Base-by-base conservation (phyloP, 139 green algal genomes). In the Astrephomene gubernaculifera region DNA sequence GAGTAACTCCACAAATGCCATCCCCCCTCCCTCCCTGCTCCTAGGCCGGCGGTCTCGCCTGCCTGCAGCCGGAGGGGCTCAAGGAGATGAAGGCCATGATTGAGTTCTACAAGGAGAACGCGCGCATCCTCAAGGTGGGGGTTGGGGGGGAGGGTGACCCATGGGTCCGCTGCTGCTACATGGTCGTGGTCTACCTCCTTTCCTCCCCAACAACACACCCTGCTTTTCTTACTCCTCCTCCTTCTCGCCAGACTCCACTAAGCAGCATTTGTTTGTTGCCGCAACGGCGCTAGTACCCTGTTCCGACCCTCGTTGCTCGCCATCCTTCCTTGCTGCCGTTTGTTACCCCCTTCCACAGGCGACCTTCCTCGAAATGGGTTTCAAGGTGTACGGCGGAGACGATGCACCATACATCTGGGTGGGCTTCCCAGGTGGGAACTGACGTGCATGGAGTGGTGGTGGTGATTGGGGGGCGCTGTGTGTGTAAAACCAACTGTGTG, bases 401-500 rank as follows among this genome's bases (percentile, higher is more conserved):
- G 95, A 99, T 87, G 97, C 98, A 19, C 98, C 98, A 33, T 99
- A 99, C 86, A 94, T 99, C 33, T 99, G 98, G 98, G 96, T 99
- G 7, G 95, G 95, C 64, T 99, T 99, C 91, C 96, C 97, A 0
- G 97, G 78, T 84, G 64, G n/a, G n/a, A 21, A 41, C 43, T 54
- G 57, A 65, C 14, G 14, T n/a, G n/a, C n/a, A n/a, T n/a, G n/a
- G n/a, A n/a, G n/a, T n/a, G n/a, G n/a, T n/a, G n/a, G n/a, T n/a
- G n/a, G n/a, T n/a, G n/a, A n/a, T n/a, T n/a, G n/a, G n/a, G n/a
- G n/a, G n/a, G n/a, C n/a, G n/a, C n/a, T n/a, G n/a, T n/a, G n/a
- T n/a, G n/a, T n/a, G n/a, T n/a, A n/a, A n/a, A n/a, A n/a, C n/a
- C n/a, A n/a, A n/a, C n/a, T n/a, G n/a, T n/a, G n/a, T n/a, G n/a